phyloP scores from a whole-genome alignment of 2,329 filamentous ascomycete species.

The Coniochaeta prunicola region DNA sequence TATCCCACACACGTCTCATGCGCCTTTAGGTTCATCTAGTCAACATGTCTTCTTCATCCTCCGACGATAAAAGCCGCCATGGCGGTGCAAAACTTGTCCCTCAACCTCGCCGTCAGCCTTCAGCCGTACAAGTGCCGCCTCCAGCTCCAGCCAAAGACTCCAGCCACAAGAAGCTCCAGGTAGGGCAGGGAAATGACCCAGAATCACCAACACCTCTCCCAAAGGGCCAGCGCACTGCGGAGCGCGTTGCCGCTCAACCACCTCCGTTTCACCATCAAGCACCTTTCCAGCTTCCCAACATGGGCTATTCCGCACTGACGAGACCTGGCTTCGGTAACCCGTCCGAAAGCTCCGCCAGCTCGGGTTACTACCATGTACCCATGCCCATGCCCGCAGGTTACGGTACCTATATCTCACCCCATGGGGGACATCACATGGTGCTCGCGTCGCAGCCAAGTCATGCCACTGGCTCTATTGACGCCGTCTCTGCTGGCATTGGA shows the following conservation, averaged over 20 bases:
- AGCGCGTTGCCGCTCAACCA: neutral
- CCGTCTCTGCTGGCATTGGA: neutral
- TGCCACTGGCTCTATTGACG: neutral
- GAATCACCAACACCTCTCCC: neutral
- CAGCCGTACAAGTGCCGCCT: neutral
- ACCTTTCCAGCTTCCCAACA: neutral
- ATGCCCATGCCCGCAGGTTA: neutral
- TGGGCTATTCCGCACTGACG: neutral
- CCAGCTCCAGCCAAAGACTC: neutral
- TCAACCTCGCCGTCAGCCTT: neutral
- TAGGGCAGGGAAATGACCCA: neutral
- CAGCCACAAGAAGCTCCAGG: neutral
- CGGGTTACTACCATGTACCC: neutral
- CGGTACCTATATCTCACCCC: neutral
- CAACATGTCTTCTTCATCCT: slow-evolving; percentile 1
- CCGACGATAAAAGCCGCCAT: neutral
- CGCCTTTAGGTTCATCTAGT: neutral
- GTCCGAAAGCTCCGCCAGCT: neutral
- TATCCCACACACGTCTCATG: neutral
- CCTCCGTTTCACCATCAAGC: neutral
- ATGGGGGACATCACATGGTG: neutral
- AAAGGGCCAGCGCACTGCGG: neutral
- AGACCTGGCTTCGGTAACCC: neutral
- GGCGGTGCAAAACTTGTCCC: neutral
- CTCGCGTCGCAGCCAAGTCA: neutral